A percentile compares a stretch with the other conserved stretches of the same genome.
Evolutionary conservation across 352 stramenopile species (phyloP).

Genomic region (Elongisporangium undulatum): DNA sequence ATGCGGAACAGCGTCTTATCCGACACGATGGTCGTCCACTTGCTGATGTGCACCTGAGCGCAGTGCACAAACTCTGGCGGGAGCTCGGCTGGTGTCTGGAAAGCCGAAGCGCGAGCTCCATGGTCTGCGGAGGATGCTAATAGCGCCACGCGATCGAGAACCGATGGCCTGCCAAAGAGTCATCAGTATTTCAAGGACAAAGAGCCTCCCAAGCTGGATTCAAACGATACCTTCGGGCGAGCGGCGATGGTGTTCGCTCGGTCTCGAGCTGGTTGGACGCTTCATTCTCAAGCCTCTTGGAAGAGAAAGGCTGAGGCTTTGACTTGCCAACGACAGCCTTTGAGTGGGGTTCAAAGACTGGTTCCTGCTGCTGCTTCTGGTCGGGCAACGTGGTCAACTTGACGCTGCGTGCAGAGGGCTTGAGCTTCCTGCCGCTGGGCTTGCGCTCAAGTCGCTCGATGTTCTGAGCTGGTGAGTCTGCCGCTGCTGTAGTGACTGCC

Average conservation of each 20-base stretch:
- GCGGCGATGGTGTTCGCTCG: background rate
- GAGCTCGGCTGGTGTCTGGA: constrained; percentile 26
- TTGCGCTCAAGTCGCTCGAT: background rate
- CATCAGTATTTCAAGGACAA: constrained; percentile 4
- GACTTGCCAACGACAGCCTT: background rate
- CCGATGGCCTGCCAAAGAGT: constrained; percentile 12
- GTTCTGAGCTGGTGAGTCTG: constrained; percentile 7
- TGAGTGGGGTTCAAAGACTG: background rate
- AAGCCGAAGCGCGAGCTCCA: constrained; percentile 1
- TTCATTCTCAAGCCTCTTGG: background rate
- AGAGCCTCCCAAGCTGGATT: background rate
- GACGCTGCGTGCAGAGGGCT: constrained; percentile 10
- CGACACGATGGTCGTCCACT: constrained; percentile 69
- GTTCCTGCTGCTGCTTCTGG: constrained; percentile 4
- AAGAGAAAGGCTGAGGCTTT: background rate
- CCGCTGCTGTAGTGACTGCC: background rate
- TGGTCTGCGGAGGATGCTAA: constrained; percentile 9
- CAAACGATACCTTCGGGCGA: background rate
- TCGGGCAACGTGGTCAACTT: constrained; percentile 17
- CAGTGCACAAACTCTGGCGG: constrained; percentile 62
- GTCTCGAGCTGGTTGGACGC: constrained; percentile 32
- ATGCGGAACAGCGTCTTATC: constrained; percentile 57
- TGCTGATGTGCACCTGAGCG: constrained; percentile 41
- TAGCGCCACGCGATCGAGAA: constrained; percentile 19
- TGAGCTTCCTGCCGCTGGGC: constrained; percentile 8